Percentiles rank a stretch among this genome's conserved stretches.
These are phyloP conservation scores for Geranomyces variabilis DNA, from an alignment of 192 early-diverging fungal species.

Conservation along the genomic window DNA sequence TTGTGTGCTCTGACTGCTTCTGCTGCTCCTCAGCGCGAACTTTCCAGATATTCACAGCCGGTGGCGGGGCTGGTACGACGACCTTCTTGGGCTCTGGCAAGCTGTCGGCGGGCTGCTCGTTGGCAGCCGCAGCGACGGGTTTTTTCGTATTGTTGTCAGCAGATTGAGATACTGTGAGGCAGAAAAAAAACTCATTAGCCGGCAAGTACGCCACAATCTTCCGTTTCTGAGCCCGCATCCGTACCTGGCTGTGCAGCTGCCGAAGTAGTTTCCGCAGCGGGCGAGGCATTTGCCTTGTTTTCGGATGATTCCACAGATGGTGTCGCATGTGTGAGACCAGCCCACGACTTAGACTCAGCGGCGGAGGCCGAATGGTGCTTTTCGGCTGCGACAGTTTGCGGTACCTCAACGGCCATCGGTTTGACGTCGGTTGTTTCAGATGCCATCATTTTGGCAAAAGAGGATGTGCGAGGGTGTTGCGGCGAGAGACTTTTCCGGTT, in stretches of 20 bases:
- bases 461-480: no score
- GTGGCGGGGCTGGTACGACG: constrained; percentile 29
- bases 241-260: background rate
- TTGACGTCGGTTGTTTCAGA: constrained; percentile 1
- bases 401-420: background rate
- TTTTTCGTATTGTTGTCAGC: background rate
- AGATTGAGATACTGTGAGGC: background rate
- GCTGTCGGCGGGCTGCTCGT: background rate
- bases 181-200: background rate
- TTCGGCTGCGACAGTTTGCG: background rate
- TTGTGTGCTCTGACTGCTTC: constrained; percentile 5
- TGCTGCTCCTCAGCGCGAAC: constrained; percentile 46
- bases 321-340: constrained; percentile 1
- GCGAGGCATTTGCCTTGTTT: background rate
- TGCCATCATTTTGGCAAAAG: background rate
- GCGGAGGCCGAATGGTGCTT: background rate
- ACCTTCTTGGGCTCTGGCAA: constrained; percentile 16
- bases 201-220: background rate
- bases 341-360: background rate
- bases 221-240: background rate
- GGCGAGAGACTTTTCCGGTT: no score
- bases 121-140: background rate
- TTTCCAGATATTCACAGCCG: constrained; percentile 58
- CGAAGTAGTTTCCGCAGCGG: background rate
- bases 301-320: constrained; percentile 1